Conservation (phyloP, 768 basidiomycete species). For the Phlegmacium glaucopus region DNA sequence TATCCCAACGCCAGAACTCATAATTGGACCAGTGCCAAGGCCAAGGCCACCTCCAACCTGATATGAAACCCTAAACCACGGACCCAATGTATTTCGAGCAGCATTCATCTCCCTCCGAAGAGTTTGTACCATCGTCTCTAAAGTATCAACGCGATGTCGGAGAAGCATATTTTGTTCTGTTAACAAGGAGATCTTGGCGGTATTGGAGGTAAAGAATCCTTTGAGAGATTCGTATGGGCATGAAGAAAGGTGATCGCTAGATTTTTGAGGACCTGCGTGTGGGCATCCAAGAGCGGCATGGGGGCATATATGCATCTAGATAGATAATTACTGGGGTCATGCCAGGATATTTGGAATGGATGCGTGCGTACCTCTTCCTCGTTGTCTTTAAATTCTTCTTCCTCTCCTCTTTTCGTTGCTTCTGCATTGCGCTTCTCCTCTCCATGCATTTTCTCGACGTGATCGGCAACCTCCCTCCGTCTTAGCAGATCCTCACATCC, state of each 20-base stretch:
- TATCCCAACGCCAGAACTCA: neutral
- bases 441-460: slow-evolving; percentile 22
- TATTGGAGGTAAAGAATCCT: slow-evolving; percentile 50
- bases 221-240: slow-evolving; percentile 63
- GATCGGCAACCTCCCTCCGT: slow-evolving; percentile 39
- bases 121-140: slow-evolving; percentile 52
- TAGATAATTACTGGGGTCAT: neutral
- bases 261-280: slow-evolving; percentile 44
- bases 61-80: slow-evolving; percentile 25
- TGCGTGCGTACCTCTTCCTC: slow-evolving; percentile 2
- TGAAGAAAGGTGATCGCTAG: slow-evolving; percentile 10
- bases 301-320: slow-evolving; percentile 20
- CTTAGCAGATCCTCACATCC: slow-evolving; percentile 42
- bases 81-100: slow-evolving; percentile 59
- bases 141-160: slow-evolving; percentile 49
- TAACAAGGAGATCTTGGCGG: slow-evolving; percentile 37
- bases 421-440: slow-evolving; percentile 1
- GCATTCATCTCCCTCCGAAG: slow-evolving; percentile 55
- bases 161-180: slow-evolving; percentile 65
- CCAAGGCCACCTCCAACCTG: neutral
- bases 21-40: neutral
- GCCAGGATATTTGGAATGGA: neutral
- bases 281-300: slow-evolving; percentile 51
- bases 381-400: slow-evolving; percentile 3
- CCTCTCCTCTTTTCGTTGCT: slow-evolving; percentile 4